Evolutionary conservation across 352 stramenopile genomes (phyloP), one percentile per base, ranked within the genome.

Genomic region (Phytophthora cactorum): DNA sequence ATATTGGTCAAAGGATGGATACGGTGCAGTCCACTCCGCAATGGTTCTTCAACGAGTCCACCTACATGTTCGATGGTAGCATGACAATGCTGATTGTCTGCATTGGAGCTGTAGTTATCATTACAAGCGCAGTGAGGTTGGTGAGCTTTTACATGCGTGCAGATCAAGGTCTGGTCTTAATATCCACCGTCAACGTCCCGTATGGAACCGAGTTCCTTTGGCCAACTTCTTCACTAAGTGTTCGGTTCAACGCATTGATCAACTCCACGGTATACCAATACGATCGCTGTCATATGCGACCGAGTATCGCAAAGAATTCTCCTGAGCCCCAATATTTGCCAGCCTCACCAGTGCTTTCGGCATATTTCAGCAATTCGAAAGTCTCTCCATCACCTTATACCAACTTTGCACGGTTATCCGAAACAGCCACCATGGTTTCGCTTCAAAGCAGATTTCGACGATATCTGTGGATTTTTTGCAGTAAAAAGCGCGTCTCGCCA

Each of bases 231-330:
- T 62, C 63, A 14, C 22, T 75, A 0, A 66, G 47, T 22, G 57
- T 75, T 53, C 53, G 58, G 3, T 75, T 75, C 52, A 50, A 72
- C n/a, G 11, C 59, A 4, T 31, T 53, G 27, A 38, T 11, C 32
- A 38, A 38, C 32, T 38, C 32, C 9, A 38, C 32, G 8, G 8
- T 8, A 38, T 38, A 38, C 32, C 32, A 38, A 12, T 38, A 38
- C 9, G 32, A 38, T 38, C 32, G 32, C 8, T 1, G 11, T 38
- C 7, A 9, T 12, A 12, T 38, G 32, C 32, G 32, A 12, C 14
- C 41, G 28, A 61, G 41, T n/a, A 17, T 41, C 17, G 25, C 31
- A 10, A 60, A 52, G 29, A 46, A 59, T n/a, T 44, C 38, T 7
- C 38, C 59, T 12, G 50, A 60, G 12, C 14, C 29, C 3, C 38